A percentile compares a stretch with the other conserved stretches of the same genome.
phyloP scores from a whole-genome alignment of 176 grass and related monocot genomes.

The Carex pumila region DNA sequence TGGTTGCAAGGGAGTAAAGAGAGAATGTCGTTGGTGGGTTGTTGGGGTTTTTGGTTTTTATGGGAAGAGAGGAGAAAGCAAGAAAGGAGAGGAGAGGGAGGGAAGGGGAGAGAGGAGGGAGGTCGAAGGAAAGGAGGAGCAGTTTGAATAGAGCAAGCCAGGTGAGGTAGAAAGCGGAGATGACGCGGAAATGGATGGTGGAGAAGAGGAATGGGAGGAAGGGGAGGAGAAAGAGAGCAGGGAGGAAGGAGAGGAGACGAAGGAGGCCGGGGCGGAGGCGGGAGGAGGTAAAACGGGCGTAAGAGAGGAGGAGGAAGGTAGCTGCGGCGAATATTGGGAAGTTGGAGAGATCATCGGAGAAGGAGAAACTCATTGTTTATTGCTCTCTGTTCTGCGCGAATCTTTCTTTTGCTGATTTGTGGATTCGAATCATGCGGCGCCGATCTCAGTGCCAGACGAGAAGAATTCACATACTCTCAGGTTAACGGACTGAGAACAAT shows the following conservation, averaged over 20 bases:
- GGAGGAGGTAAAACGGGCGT: conserved; percentile 29
- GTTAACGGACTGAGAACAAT: too few relatives aligned
- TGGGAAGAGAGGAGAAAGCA: conserved; percentile 28
- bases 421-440: not conserved
- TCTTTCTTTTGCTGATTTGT: too few relatives aligned
- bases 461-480: too few relatives aligned
- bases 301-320: conserved; percentile 30
- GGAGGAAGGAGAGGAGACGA: conserved; percentile 40
- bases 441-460: too few relatives aligned
- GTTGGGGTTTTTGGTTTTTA: conserved; percentile 7
- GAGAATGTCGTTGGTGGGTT: not conserved
- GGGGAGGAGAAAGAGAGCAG: conserved; percentile 32
- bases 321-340: conserved; percentile 19
- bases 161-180: conserved; percentile 60
- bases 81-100: conserved; percentile 41
- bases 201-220: conserved; percentile 44
- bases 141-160: conserved; percentile 60
- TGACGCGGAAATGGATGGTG: conserved; percentile 35
- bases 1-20: conserved; percentile 15
- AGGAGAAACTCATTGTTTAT: conserved; percentile 11
- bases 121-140: conserved; percentile 38
- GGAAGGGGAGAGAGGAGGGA: conserved; percentile 36
- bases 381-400: not conserved
- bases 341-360: conserved; percentile 19
- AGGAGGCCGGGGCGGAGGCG: conserved; percentile 32